phyloP scores from a whole-genome alignment of 441 rosid species.

The Gossypium davidsonii region DNA sequence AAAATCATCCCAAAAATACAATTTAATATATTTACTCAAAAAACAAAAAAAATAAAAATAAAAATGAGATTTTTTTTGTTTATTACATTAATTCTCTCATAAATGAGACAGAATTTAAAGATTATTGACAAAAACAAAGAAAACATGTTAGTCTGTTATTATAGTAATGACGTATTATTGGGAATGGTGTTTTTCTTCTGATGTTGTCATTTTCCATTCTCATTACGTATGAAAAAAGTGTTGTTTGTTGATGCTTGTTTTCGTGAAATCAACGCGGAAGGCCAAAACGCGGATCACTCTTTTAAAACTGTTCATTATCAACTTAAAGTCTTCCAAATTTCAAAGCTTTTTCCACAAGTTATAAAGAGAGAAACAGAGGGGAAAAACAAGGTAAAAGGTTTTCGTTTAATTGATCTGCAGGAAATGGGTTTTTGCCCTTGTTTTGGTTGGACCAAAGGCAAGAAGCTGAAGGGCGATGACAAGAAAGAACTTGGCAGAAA shows the following conservation, averaged over 20 bases:
- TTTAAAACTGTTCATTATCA: neutral
- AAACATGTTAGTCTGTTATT: neutral
- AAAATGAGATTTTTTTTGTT: neutral
- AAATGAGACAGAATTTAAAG: neutral
- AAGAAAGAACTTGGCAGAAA: neutral
- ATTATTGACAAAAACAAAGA: neutral
- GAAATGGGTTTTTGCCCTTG: conserved; percentile 53
- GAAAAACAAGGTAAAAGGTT: neutral
- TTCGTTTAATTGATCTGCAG: neutral
- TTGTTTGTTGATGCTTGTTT: neutral
- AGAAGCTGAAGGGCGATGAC: conserved; percentile 18
- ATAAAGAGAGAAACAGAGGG: neutral
- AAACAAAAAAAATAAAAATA: neutral
- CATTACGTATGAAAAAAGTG: neutral
- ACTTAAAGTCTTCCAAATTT: neutral
- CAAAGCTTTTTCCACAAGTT: neutral
- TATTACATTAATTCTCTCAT: no score
- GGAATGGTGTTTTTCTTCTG: neutral
- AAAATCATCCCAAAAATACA: neutral
- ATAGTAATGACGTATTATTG: neutral
- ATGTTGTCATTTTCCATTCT: neutral
- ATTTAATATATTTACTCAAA: neutral
- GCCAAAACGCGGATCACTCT: neutral
- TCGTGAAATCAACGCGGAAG: neutral
- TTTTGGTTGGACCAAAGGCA: conserved; percentile 35